Percentiles rank a stretch among this genome's conserved stretches.
Conservation (phyloP, 129 eudicot species). For the Daucus carota region DNA sequence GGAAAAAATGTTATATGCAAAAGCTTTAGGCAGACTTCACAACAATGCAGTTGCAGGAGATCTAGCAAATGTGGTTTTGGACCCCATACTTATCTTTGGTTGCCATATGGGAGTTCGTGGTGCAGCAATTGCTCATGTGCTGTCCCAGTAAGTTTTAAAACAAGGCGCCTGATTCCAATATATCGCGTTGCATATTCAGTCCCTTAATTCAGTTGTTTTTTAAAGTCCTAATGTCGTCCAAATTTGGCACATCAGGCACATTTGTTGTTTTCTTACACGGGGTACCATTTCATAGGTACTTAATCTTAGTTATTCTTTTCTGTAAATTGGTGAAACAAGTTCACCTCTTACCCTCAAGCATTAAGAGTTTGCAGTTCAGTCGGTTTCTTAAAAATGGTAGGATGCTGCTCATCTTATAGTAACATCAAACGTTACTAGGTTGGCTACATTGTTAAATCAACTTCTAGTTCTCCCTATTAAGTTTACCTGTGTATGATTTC, state of each 20-base stretch:
- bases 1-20: background rate
- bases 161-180: background rate
- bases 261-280: background rate
- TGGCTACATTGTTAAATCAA: background rate
- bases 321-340: slow-evolving; percentile 55
- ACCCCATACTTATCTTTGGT: slow-evolving; percentile 54
- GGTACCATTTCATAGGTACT: slow-evolving; percentile 27
- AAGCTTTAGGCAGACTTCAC: background rate
- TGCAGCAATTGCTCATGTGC: slow-evolving; percentile 80
- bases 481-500: background rate
- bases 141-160: slow-evolving; percentile 52
- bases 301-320: slow-evolving; percentile 49
- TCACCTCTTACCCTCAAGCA: slow-evolving; percentile 58
- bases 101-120: slow-evolving; percentile 59
- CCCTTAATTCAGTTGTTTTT: background rate
- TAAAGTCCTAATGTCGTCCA: background rate
- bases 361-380: slow-evolving; percentile 46
- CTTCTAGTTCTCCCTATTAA: background rate
- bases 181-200: background rate
- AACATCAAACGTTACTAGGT: background rate
- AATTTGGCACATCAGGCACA: background rate
- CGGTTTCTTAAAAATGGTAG: slow-evolving; percentile 74
- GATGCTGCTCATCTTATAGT: background rate
- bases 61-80: slow-evolving; percentile 44
- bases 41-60: slow-evolving; percentile 50